Evolutionary conservation across 352 stramenopile species (phyloP), one percentile per base, ranked within the genome.

Genomic region (Phytophthora sp.): DNA sequence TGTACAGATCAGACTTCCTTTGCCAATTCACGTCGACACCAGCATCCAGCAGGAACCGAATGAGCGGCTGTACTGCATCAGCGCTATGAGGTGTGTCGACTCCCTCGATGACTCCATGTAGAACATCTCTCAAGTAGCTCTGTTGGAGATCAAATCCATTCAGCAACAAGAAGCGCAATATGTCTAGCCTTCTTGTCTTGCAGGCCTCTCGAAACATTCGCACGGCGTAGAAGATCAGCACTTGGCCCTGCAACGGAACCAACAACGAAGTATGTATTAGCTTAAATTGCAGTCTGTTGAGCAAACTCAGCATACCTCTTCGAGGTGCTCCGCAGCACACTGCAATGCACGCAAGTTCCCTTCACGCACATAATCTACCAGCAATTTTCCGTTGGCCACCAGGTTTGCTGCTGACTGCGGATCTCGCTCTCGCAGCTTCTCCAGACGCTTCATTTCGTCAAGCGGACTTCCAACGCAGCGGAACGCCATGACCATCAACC

Each of bases 11-110:
- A n/a, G 69, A 66, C 35, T 73, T 63, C 20, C 84, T 67, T 67
- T 93, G 84, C 76, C 78, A 88, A 59, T 92, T 93, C 54, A 92
- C 77, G 21, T 92, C 74, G 13, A 89, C 67, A 7, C 83, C 79
- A 28, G 72, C 66, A 35, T 91, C 68, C 17, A 94, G 43, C 2
- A 92, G 62, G 24, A 90, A 88, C 11, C 80, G 76, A 31, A 90
- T 41, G 5, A 90, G 55, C 12, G 81, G 71, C 37, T 94, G 83
- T 1, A 65, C 62, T 3, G 50, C 41, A n/a, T 90, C 79, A 10
- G 72, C 69, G 21, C 31, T 55, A 43, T 76, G 61, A 3, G 46
- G 39, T 32, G 39, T 62, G 11, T 76, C 52, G 5, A 89, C 44
- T 6, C 32, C 60, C 3, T 82, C 77, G 9, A 94, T 57, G 17